Conservation (phyloP, 306 rosid species). For the Pueraria montana region DNA sequence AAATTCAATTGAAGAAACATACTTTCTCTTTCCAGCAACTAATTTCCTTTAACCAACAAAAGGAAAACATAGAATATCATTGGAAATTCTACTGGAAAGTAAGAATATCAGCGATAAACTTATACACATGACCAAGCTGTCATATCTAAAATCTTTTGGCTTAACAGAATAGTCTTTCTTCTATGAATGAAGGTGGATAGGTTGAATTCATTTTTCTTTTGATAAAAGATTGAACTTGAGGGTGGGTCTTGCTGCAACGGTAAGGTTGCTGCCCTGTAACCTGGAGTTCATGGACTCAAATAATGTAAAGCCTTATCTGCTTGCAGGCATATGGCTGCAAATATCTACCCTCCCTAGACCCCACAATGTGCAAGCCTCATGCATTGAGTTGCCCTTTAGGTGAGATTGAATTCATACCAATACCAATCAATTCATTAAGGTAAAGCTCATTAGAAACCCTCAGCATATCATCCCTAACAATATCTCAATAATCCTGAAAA, state of each 20-base stretch:
- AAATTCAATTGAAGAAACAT: neutral
- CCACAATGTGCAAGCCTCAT: neutral
- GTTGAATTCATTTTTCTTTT: neutral
- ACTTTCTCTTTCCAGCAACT: neutral
- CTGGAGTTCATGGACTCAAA: neutral
- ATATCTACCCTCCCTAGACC: neutral
- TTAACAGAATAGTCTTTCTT: neutral
- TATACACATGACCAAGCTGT: neutral
- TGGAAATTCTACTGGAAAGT: neutral
- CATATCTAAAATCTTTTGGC: neutral
- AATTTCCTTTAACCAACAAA: neutral
- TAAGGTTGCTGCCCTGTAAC: neutral
- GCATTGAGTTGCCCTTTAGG: neutral
- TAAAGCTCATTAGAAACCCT: neutral
- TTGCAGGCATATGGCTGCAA: neutral
- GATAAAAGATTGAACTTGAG: neutral
- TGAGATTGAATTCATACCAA: neutral
- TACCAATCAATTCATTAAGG: neutral
- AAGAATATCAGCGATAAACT: neutral
- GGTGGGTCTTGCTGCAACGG: neutral
- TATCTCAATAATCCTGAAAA: neutral
- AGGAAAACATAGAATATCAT: neutral
- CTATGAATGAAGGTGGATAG: conserved; percentile 1
- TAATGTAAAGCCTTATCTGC: neutral
- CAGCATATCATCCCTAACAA: neutral